Percentiles rank a stretch among this genome's conserved stretches.
These are phyloP conservation scores for Aphanomyces cochlioides DNA, from an alignment of 352 stramenopile species.

Conservation along the genomic window DNA sequence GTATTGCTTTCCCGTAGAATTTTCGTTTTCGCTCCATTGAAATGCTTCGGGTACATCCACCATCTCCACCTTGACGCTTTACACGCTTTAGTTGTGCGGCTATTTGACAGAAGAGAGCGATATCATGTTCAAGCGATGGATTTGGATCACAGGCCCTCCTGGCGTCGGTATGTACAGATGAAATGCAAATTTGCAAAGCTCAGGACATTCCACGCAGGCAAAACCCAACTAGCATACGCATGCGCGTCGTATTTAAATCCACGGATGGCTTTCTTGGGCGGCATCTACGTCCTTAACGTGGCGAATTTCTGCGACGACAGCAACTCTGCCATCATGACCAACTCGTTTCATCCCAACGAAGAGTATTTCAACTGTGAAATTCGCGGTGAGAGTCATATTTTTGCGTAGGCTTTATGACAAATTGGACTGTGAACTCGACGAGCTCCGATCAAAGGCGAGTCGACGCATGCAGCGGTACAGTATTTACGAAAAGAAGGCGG, in stretches of 20 bases:
- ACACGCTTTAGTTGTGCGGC: constrained; percentile 7
- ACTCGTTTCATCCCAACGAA: constrained; percentile 10
- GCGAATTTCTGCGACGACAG: constrained; percentile 2
- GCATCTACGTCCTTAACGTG: constrained; percentile 2
- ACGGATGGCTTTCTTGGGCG: constrained; percentile 11
- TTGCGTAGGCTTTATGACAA: constrained; percentile 12
- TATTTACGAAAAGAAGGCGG: neutral
- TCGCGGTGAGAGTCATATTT: neutral
- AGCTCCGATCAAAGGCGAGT: neutral
- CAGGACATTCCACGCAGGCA: neutral
- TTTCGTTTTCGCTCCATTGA: constrained; percentile 18
- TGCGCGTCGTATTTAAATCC: neutral
- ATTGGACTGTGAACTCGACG: constrained; percentile 1
- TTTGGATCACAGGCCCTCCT: constrained; percentile 11
- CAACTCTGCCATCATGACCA: neutral
- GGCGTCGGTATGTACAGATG: constrained; percentile 5
- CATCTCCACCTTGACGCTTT: neutral
- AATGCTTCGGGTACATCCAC: constrained; percentile 1
- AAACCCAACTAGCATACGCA: constrained; percentile 15
- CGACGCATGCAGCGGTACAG: constrained; percentile 11
- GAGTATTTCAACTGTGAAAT: neutral
- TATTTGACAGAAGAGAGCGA: constrained; percentile 8
- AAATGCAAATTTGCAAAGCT: neutral
- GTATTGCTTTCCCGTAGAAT: neutral
- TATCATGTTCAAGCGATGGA: constrained; percentile 11